Evolutionary conservation across 1,284 basidiomycete species (phyloP).

Genomic region (Coriolopsis trogii): DNA sequence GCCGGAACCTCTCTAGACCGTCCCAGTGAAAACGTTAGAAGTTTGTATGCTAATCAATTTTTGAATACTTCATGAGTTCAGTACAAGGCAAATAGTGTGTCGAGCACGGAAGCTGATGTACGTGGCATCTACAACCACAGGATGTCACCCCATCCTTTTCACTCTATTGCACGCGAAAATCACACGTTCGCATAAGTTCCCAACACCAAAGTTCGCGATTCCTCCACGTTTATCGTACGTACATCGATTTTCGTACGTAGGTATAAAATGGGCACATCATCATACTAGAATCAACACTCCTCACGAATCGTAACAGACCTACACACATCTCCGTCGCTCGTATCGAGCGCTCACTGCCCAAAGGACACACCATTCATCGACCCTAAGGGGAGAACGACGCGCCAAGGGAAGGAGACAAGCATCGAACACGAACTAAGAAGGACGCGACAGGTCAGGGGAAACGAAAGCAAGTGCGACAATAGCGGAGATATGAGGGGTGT

Average conservation of each 20-base stretch:
- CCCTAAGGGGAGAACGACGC: constrained; percentile 42
- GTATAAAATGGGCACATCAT: neutral
- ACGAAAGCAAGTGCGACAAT: constrained; percentile 2
- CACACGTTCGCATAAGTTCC: neutral
- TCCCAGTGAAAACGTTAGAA: neutral
- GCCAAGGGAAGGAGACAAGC: constrained; percentile 30
- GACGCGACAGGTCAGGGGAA: neutral
- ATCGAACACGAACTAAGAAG: constrained; percentile 20
- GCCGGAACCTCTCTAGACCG: constrained; percentile 12
- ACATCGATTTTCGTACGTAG: constrained; percentile 17
- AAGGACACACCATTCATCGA: constrained; percentile 38
- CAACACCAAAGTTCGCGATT: constrained; percentile 10
- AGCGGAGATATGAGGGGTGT: constrained; percentile 5
- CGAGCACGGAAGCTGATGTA: no score
- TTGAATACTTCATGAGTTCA: neutral
- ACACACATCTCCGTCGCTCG: constrained; percentile 9
- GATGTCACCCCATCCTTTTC: no score
- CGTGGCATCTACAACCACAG: no score
- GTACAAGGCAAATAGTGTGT: no score
- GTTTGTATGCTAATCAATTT: no score
- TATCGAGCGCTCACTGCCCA: constrained; percentile 43
- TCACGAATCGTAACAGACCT: constrained; percentile 3
- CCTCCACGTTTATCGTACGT: constrained; percentile 15
- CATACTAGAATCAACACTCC: neutral
- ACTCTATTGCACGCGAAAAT: no score